Base-by-base conservation (phyloP, 2,329 filamentous ascomycete species). In the Stachybotrys echinatus region DNA sequence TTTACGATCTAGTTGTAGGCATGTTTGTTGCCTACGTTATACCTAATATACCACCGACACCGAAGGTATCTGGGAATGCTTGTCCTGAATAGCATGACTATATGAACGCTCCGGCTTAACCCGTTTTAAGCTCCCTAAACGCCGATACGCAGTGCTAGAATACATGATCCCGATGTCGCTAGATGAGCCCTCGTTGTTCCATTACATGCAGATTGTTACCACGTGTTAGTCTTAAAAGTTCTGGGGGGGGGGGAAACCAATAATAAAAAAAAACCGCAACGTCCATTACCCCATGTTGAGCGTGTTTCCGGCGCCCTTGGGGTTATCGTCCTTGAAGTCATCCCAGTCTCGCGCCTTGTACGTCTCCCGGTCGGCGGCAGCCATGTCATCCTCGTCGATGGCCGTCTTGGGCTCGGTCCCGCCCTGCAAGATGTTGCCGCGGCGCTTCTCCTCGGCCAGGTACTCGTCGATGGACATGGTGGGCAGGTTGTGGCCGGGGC, bases 381-480 rank as follows among this genome's bases (percentile, higher is more conserved):
- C 88, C 53, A 88, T 72, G 64, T 97, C 83, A 65, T 99, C 94
- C 72, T 97, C 94, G 64, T 99, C 88, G 6, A 88, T 80, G 65
- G 90, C 85, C 2, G 84, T 81, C 55, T 77, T 76, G 56, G 86
- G 82, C 60, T 88, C 88, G 18, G 92, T 92, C 23, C 91, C 91
- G 34, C 92, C 94, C 63, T 96, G 88, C 49, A 97, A 89, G 51
- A 99, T 92, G 19, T 89, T 89, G 17, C 94, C 94, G 54, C 88
- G 77, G 57, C 81, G 80, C 62, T 81, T 80, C 73, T 97, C 94
- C 68, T 97, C 92, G 48, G 95, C 94, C 17, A 99, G 75, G 63
- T 97, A 99, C 72, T 99, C 94, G 59, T 99, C 94, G 54, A 99
- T 96, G 2, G 84, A 89, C 94, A 99, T 97, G 3, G 94, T 97